Evolutionary conservation across 176 grass and related monocot species (phyloP).

Genomic region (Eragrostis curvula): DNA sequence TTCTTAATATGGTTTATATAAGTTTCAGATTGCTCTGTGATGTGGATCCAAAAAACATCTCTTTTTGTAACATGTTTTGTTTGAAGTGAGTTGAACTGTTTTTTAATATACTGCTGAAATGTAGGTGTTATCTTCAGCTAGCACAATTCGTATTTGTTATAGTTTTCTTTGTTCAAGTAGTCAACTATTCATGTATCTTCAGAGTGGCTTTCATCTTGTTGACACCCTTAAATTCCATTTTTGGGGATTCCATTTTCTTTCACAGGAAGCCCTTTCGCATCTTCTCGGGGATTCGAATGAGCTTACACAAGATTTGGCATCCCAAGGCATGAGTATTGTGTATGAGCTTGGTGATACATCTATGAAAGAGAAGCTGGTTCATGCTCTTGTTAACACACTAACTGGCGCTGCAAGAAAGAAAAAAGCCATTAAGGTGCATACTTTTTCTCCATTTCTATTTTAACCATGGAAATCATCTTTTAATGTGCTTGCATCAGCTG

Average conservation of each 20-base stretch:
- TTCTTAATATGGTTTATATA: constrained; percentile 16
- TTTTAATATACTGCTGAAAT: constrained; percentile 23
- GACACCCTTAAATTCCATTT: constrained; percentile 38
- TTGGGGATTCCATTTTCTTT: background rate
- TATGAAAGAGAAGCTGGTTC: constrained; percentile 86
- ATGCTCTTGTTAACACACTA: constrained; percentile 89
- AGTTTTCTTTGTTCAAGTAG: background rate
- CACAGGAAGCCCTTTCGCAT: constrained; percentile 88
- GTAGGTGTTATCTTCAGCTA: constrained; percentile 28
- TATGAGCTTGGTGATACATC: constrained; percentile 96
- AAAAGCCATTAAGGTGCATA: constrained; percentile 84
- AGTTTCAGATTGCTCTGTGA: background rate
- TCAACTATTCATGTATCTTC: background rate
- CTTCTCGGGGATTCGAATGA: constrained; percentile 97
- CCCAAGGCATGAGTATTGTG: constrained; percentile 99
- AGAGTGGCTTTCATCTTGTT: constrained; percentile 20
- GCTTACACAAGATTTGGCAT: constrained; percentile 97
- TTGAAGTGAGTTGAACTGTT: constrained; percentile 17
- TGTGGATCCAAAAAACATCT: background rate
- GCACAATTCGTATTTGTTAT: background rate
- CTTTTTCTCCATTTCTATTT: constrained; percentile 21
- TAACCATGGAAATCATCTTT: constrained; percentile 27
- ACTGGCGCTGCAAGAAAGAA: constrained; percentile 91
- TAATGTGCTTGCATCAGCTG: constrained; percentile 62
- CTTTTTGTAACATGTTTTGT: background rate